Evolutionary conservation across 139 green algal genomes (phyloP).

Genomic region (Tetratostichococcus sp.): DNA sequence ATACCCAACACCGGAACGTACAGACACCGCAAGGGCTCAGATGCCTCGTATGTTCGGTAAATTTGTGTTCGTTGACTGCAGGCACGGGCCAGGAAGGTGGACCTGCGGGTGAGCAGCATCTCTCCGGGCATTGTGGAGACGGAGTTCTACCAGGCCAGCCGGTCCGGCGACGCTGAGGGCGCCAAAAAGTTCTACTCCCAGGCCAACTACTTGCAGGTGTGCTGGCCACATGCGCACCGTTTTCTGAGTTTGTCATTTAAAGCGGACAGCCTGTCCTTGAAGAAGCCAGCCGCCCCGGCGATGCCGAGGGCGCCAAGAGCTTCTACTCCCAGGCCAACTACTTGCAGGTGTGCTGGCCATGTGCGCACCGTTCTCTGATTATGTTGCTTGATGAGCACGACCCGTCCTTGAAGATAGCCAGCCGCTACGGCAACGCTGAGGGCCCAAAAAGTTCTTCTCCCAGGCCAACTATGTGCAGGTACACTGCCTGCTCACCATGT

Average conservation of each 20-base stretch:
- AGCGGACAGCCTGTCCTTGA: no score
- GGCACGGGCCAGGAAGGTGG: slow-evolving; percentile 37
- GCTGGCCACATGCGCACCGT: neutral
- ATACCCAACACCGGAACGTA: no score
- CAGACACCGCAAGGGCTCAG: no score
- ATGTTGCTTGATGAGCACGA: no score
- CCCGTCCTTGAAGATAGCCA: no score
- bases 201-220: neutral
- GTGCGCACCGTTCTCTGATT: no score
- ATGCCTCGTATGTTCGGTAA: no score
- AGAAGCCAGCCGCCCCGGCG: slow-evolving; percentile 36
- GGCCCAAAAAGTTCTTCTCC: slow-evolving; percentile 20
- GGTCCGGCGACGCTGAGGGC: slow-evolving; percentile 34
- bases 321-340: slow-evolving; percentile 9
- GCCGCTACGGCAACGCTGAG: slow-evolving; percentile 30
- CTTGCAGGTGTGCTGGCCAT: neutral
- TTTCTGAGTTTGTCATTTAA: no score
- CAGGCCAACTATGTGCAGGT: neutral
- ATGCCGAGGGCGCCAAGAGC: slow-evolving; percentile 23
- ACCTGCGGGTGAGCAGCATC: slow-evolving; percentile 60
- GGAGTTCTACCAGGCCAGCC: slow-evolving; percentile 52
- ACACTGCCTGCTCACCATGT: no score
- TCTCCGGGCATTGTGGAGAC: slow-evolving; percentile 68
- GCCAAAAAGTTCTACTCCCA: slow-evolving; percentile 20
- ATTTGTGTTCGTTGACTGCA: slow-evolving; percentile 21